phyloP scores from a whole-genome alignment of 768 basidiomycete species.

The Hericium erinaceus region DNA sequence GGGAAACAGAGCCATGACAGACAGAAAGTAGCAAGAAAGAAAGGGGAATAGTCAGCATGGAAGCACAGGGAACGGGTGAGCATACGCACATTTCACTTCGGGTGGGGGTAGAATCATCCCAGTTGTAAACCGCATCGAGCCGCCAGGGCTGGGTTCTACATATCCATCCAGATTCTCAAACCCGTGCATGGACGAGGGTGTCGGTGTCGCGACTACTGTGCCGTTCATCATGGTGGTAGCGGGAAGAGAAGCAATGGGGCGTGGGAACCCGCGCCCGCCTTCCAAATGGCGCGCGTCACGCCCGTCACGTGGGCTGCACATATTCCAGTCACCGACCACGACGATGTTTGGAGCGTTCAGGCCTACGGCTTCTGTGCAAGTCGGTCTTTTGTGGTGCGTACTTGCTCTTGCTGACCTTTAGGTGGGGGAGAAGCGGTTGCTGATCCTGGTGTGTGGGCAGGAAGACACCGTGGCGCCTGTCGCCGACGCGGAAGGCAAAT shows the following conservation, averaged over 20 bases:
- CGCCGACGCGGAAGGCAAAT: constrained; percentile 86
- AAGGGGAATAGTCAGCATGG: background rate
- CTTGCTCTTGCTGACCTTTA: background rate
- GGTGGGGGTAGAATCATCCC: constrained; percentile 94
- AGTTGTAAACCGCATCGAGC: constrained; percentile 47
- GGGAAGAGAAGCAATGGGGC: constrained; percentile 1
- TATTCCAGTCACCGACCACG: background rate
- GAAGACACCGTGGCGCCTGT: constrained; percentile 94
- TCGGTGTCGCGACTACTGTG: background rate
- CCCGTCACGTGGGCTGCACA: background rate
- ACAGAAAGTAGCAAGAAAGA: background rate
- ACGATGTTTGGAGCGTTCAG: constrained; percentile 85
- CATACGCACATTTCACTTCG: constrained; percentile 78
- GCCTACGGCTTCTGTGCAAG: constrained; percentile 50
- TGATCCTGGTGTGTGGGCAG: constrained; percentile 30
- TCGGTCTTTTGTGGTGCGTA: constrained; percentile 80
- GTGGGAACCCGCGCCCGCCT: constrained; percentile 3
- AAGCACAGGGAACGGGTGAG: background rate
- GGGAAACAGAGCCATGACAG: background rate
- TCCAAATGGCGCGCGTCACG: background rate
- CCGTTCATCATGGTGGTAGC: constrained; percentile 14
- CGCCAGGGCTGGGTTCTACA: constrained; percentile 2
- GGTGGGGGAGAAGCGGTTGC: background rate
- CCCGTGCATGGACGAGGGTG: background rate
- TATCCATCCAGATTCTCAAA: background rate